Conservation (phyloP, 2,329 filamentous ascomycete genomes). For the Paraconiothyrium sp. region DNA sequence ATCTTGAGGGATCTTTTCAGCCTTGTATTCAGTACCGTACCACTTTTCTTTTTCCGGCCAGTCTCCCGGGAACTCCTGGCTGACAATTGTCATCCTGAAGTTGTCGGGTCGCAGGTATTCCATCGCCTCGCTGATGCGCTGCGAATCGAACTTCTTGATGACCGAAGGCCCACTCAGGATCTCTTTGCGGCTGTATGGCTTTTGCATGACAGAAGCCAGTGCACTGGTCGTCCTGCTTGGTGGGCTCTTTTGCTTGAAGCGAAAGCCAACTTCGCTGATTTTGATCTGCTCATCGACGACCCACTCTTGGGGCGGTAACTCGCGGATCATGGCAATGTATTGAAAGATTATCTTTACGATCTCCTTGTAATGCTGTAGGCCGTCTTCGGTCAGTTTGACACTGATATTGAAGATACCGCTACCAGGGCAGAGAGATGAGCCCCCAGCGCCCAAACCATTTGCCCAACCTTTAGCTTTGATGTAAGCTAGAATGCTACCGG, state of each 20-base stretch:
- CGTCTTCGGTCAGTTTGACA: conserved; percentile 84
- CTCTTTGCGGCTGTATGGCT: conserved; percentile 84
- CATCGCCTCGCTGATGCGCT: conserved; percentile 78
- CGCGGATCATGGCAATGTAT: conserved; percentile 86
- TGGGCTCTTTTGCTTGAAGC: conserved; percentile 91
- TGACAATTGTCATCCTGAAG: conserved; percentile 84
- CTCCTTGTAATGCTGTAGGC: conserved; percentile 81
- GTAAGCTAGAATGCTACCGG: conserved; percentile 89
- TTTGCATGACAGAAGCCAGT: conserved; percentile 89
- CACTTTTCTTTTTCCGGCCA: conserved; percentile 94
- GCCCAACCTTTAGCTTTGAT: conserved; percentile 92
- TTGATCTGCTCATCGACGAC: conserved; percentile 92
- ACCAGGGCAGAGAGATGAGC: conserved; percentile 79
- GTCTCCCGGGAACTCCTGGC: conserved; percentile 81
- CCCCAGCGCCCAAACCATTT: conserved; percentile 81
- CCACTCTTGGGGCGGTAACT: conserved; percentile 86
- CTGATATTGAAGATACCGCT: conserved; percentile 82
- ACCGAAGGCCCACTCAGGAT: conserved; percentile 82
- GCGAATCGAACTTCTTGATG: conserved; percentile 80
- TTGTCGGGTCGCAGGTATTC: conserved; percentile 84
- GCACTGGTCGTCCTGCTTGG: conserved; percentile 89
- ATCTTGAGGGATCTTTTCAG: conserved; percentile 79
- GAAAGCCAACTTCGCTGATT: conserved; percentile 92
- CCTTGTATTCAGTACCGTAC: conserved; percentile 95
- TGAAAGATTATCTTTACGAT: conserved; percentile 87